Base-by-base conservation (phyloP, 2,329 filamentous ascomycete genomes). In the Blastomyces percursus region DNA sequence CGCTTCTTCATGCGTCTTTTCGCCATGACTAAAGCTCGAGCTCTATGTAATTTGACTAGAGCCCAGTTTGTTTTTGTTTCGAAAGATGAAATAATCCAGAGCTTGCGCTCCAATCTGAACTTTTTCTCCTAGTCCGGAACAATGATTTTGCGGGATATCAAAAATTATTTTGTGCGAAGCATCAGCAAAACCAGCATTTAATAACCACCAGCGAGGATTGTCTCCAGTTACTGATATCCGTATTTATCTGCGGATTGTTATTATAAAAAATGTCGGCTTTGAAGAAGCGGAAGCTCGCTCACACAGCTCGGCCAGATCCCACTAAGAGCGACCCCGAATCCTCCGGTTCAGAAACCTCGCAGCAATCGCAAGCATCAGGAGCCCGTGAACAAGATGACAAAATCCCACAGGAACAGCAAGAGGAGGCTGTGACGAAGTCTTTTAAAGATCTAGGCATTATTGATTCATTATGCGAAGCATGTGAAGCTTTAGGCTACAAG, bases 391-490 rank as follows among this genome's bases (percentile, higher is more conserved):
- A 63, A 35, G 62, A 60, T 27, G 63, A 16, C 40, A 46, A 65
- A 40, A 63, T 57, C 55, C 44, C 35, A 38, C 42, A 60, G 52
- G 42, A 32, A 38, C 46, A 42, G 46, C 42, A 58, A 54, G 42
- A 40, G 38, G 40, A 35, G 9, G 19, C 48, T 40, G 52, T 30
- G 54, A 61, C 65, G 27, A 79, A 79, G 64, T 75, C 74, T 14
- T 81, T 81, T 63, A 75, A 76, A 68, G 78, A 81, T 55, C 68
- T 81, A 46, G 91, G 91, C 35, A 83, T 96, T 61, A 87, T 91
- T 63, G 90, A 94, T 64, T 84, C 88, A 38, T 82, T 99, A 61
- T 95, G 90, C 77, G 92, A 97, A 73, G 91, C 93, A 59, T 97
- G 93, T 77, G 83, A 84, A 5, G 81, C 84, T 0, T 82, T 97